These are phyloP conservation scores for Polygonum maritimum DNA, from an alignment of 148 eudicot species.

Conservation along the genomic window DNA sequence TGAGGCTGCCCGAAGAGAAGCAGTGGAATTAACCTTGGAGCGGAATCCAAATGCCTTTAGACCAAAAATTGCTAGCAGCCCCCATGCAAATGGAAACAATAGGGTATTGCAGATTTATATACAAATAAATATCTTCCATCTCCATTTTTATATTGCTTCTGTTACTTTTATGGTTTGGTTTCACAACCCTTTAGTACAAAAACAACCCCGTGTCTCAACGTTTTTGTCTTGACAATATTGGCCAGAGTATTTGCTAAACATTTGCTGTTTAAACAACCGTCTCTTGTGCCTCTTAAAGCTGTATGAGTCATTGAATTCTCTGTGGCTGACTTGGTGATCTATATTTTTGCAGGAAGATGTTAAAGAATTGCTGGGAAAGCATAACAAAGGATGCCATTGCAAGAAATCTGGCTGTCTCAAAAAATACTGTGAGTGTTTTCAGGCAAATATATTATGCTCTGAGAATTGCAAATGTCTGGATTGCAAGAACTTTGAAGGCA, in stretches of 20 bases:
- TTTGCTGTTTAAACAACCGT: not conserved
- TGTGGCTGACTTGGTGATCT: not conserved
- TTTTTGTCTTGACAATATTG: not conserved
- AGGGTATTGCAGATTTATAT: slow-evolving; percentile 34
- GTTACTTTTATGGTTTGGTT: not conserved
- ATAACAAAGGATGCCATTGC: slow-evolving; percentile 99
- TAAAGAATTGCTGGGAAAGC: slow-evolving; percentile 68
- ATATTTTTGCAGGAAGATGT: slow-evolving; percentile 53
- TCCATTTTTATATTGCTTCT: not conserved
- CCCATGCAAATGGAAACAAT: slow-evolving; percentile 57
- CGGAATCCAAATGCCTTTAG: slow-evolving; percentile 98
- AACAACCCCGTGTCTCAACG: not conserved
- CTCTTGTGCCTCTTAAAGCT: not conserved
- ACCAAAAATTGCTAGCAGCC: slow-evolving; percentile 98
- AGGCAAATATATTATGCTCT: slow-evolving; percentile 94
- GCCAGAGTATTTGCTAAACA: not conserved
- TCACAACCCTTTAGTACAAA: not conserved
- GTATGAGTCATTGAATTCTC: not conserved
- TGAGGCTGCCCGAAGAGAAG: slow-evolving; percentile 91
- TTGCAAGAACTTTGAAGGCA: slow-evolving; percentile 96
- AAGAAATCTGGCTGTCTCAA: slow-evolving; percentile 97
- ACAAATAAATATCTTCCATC: not conserved
- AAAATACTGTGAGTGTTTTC: slow-evolving; percentile 97
- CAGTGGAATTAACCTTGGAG: slow-evolving; percentile 90
- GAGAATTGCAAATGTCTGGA: slow-evolving; percentile 94